Conservation (phyloP, 2,329 filamentous ascomycete genomes). For the Talaromyces sp. region DNA sequence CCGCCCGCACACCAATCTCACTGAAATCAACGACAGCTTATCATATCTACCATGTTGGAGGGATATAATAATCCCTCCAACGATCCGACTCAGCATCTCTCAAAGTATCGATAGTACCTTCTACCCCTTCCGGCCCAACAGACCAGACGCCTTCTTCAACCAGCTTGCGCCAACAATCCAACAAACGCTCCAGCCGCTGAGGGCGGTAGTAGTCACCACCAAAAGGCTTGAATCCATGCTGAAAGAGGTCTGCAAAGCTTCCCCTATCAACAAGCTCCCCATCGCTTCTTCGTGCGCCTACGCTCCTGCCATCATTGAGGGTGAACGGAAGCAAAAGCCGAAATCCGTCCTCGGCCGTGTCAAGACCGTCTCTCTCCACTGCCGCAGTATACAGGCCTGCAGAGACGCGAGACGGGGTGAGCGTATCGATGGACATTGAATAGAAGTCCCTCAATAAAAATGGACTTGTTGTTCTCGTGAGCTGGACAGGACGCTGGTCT, state of each 20-base stretch:
- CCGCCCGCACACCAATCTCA: no score
- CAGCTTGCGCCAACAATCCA: conserved; percentile 14
- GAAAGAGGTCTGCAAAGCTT: conserved; percentile 7
- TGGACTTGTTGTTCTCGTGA: conserved; percentile 15
- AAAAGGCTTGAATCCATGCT: conserved; percentile 2
- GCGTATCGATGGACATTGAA: conserved; percentile 12
- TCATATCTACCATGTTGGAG: conserved; percentile 5
- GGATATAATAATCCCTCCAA: conserved; percentile 15
- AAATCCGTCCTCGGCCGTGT: conserved; percentile 4
- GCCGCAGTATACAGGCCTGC: conserved; percentile 6
- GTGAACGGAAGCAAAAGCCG: conserved; percentile 6
- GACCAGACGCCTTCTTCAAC: conserved; percentile 18
- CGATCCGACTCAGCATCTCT: conserved; percentile 12
- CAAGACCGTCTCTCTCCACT: conserved; percentile 1
- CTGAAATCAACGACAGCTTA: no score
- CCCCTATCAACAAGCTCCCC: conserved; percentile 7
- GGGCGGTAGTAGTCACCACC: conserved; percentile 12
- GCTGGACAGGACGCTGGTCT: conserved; percentile 16
- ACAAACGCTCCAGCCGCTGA: conserved; percentile 15
- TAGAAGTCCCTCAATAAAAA: conserved; percentile 13
- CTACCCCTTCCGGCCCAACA: conserved; percentile 16
- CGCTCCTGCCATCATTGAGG: no score
- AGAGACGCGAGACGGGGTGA: conserved; percentile 16
- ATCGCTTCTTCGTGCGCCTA: conserved; percentile 23
- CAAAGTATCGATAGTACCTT: conserved; percentile 17